Evolutionary conservation across 2,329 filamentous ascomycete species (phyloP), one percentile per base, ranked within the genome.

Genomic region (Cladophialophora bantiana): DNA sequence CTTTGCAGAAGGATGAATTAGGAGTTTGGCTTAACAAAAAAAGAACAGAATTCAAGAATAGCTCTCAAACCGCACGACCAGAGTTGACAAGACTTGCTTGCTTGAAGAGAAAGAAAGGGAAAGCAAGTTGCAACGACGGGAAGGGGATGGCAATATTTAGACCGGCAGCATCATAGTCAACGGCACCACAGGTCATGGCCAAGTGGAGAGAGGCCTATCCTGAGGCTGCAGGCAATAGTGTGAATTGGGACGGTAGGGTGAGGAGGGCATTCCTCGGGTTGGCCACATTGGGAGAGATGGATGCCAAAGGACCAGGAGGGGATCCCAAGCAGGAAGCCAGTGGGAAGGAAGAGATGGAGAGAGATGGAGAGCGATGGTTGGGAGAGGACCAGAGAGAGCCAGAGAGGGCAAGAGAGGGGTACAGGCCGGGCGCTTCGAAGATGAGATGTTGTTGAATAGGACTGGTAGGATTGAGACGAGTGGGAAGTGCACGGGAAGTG

Each of bases 71-170:
- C 61, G 64, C 56, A 67, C 66, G 62, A 70, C 61, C 65, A 69
- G 57, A 71, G 72, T 72, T 73, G 67, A 73, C 70, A 73, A 73
- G 71, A 66, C 71, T 73, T 73, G 71, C 71, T 73, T 73, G 71
- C 66, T 65, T 71, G 70, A 68, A 62, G 64, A 57, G 50, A 68
- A 70, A 61, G 68, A 66, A 69, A 64, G 48, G 64, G 34, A 57
- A 62, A 62, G 53, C 54, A 56, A 68, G 53, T 50, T 56, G 53
- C 56, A 59, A 59, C 53, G 48, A 45, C 60, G 57, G 60, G 61
- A 59, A 50, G 67, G 68, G 71, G 66, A 71, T 68, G 66, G 64
- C 66, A 70, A 71, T 72, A 72, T 72, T 71, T 72, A 71, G 70
- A 66, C 69, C 67, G 59, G 34, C 67, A 63, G 55, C 67, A 64